Percentiles rank a stretch among this genome's conserved stretches.
These are phyloP conservation scores for Penicillium arizonense DNA, from an alignment of 495 filamentous ascomycete genomes.

Conservation along the genomic window DNA sequence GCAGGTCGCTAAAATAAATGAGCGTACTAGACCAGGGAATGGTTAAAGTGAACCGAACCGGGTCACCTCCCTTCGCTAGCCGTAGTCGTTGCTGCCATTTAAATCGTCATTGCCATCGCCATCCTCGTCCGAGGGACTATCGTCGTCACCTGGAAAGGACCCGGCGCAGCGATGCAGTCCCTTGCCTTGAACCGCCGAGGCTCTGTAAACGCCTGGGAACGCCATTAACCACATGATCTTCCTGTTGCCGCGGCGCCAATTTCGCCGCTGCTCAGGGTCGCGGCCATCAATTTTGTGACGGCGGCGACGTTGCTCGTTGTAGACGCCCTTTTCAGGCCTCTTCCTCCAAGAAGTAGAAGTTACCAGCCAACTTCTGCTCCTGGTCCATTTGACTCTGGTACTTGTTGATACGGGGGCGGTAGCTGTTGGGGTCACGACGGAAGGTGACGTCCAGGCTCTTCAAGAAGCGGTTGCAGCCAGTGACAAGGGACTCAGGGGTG, in stretches of 20 bases:
- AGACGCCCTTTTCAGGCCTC: slow-evolving; percentile 70
- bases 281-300: slow-evolving; percentile 41
- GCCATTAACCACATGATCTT: slow-evolving; percentile 37
- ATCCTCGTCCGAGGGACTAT: slow-evolving; percentile 44
- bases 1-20: slow-evolving; percentile 12
- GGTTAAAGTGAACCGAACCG: slow-evolving; percentile 27
- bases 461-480: slow-evolving; percentile 95
- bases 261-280: slow-evolving; percentile 39
- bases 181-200: slow-evolving; percentile 34
- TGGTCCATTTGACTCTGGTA: slow-evolving; percentile 90
- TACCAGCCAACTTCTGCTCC: slow-evolving; percentile 91
- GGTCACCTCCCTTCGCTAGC: slow-evolving; percentile 28
- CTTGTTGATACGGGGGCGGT: slow-evolving; percentile 97
- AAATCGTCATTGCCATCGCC: slow-evolving; percentile 51
- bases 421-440: slow-evolving; percentile 95
- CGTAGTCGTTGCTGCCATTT: slow-evolving; percentile 13
- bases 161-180: slow-evolving; percentile 22
- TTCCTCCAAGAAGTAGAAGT: slow-evolving; percentile 97
- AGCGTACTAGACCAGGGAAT: slow-evolving; percentile 7
- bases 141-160: slow-evolving; percentile 38
- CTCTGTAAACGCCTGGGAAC: slow-evolving; percentile 46
- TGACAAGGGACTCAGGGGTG: slow-evolving; percentile 84
- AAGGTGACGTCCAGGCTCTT: slow-evolving; percentile 96
- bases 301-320: slow-evolving; percentile 44
- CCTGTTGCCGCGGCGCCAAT: slow-evolving; percentile 33